Conservation (phyloP, 1,139 yeast species). For the Yamadazyma diddensiae region DNA sequence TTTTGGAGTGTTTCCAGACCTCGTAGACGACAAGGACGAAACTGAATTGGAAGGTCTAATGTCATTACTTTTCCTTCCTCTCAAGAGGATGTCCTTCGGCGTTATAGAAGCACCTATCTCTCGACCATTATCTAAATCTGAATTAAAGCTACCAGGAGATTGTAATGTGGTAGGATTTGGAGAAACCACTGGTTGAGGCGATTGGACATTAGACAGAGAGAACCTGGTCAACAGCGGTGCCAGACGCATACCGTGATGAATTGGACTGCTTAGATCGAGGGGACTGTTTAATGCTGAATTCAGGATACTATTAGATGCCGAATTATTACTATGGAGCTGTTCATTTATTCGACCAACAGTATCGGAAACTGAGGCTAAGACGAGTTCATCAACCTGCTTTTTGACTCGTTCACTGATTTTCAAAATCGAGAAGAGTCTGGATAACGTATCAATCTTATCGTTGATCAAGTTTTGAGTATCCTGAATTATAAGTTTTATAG, state of each 20-base stretch:
- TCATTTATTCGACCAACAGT: constrained; percentile 56
- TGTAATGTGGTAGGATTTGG: background rate
- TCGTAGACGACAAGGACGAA: constrained; percentile 18
- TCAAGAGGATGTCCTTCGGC: constrained; percentile 38
- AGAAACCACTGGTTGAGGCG: constrained; percentile 28
- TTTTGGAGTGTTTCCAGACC: constrained; percentile 18
- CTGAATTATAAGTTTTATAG: constrained; percentile 56
- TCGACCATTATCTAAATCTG: background rate
- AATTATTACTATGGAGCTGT: constrained; percentile 21
- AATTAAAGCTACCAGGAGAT: background rate
- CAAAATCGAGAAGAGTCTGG: constrained; percentile 72
- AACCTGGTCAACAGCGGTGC: constrained; percentile 3
- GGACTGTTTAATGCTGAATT: constrained; percentile 12
- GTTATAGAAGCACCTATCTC: constrained; percentile 23
- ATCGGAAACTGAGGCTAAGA: constrained; percentile 61
- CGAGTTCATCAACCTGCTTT: constrained; percentile 74
- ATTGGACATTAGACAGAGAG: constrained; percentile 11
- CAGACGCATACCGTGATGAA: constrained; percentile 4
- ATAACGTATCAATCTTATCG: constrained; percentile 71
- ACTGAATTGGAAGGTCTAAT: constrained; percentile 18
- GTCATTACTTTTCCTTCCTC: constrained; percentile 18
- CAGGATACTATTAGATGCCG: constrained; percentile 7
- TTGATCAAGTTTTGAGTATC: constrained; percentile 66
- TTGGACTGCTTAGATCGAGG: constrained; percentile 11
- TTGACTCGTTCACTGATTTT: constrained; percentile 80